Base-by-base conservation (phyloP, 768 basidiomycete genomes). In the Rhodosporidiobolus odoratus region DNA sequence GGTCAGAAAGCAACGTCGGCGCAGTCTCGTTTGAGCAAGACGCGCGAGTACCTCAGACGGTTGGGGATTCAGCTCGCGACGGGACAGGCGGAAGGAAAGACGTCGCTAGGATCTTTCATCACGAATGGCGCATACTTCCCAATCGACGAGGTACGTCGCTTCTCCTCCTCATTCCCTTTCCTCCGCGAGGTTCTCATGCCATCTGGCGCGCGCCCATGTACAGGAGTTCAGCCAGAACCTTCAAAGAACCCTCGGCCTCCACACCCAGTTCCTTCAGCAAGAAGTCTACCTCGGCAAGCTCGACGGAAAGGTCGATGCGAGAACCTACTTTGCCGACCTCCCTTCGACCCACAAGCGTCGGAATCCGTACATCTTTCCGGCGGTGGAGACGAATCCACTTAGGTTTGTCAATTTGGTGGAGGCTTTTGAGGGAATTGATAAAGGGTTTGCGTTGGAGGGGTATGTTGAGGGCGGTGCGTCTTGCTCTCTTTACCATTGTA, bases 311-410 rank as follows among this genome's bases (percentile, higher is more conserved):
- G 30, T 41, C 10, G 82, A 83, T 40, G 84, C 90, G 63, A 80
- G 85, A 38, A 88, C 83, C 21, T 92, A 90, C 80, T 98, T 97
- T 81, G 97, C 95, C 77, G 91, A 95, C 75, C 84, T 93, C 10
- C 90, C 93, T 1, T 85, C 85, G 0, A 86, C 90, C 0, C 82
- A 83, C 50, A 81, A 83, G 65, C 84, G 88, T 17, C 81, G 96
- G n/a, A 97, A 92, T 79, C 82, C 80, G 35, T 86, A 89, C 77
- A 87, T 97, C 63, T 85, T 86, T 75, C 86, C 88, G 0, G 80
- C 80, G n/a, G n/a, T n/a, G 6, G 82, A 80, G 41, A 76, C 83
- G 4, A 82, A 82, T 25, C 80, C 81, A 45, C 77, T 90, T 17
- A 82, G 81, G 35, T 80, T 90, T 34, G 78, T 84, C 67, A 85